Base-by-base conservation (phyloP, 257 asterid genomes). In the Asclepias syriaca region DNA sequence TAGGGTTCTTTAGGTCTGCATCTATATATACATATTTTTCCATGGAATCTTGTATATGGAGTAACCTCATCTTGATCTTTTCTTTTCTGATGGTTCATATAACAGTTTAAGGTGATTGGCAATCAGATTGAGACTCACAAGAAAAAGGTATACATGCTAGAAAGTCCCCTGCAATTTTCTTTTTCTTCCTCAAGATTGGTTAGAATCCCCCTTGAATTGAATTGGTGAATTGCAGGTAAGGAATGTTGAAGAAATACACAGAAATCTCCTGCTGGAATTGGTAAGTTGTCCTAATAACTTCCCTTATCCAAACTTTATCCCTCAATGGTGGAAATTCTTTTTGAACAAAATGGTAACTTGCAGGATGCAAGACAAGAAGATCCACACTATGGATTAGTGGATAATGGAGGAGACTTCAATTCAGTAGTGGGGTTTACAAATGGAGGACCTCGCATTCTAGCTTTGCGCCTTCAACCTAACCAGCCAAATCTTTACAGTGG, bases 301-400 rank as follows among this genome's bases (percentile, higher is more conserved):
- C 19, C 10, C 12, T 43, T 16, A 1, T 70, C 24, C 7, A 6
- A 9, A 6, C 48, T 43, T 43, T 43, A 43, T 43, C 48, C 48
- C 48, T 43, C 11, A 43, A 6, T 8, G 48, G 48, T 1, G 48
- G 1, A 40, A 40, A 7, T 43, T 9, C 8, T 43, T 43, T 29
- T 59, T 32, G 21, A 39, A 40, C 29, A 46, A 15, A 13, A 69
- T 45, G 27, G 57, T 2, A 11, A 53, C 39, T 34, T 34, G 39
- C 40, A 95, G 98, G 97, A 92, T 73, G 90, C 90, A 24, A 84
- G 89, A 69, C 89, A 83, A 5, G 97, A 89, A 78, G 98, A 95
- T 77, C 96, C 99, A 54, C 96, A 89, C 70, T 92, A 84, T 45
- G 99, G 97, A 3, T 73, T 92, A 77, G 96, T 95, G 3, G 99